A percentile compares a stretch with the other conserved stretches of the same genome.
Conservation (phyloP, 2,329 filamentous ascomycete genomes). For the Cryphonectria carpinicola region DNA sequence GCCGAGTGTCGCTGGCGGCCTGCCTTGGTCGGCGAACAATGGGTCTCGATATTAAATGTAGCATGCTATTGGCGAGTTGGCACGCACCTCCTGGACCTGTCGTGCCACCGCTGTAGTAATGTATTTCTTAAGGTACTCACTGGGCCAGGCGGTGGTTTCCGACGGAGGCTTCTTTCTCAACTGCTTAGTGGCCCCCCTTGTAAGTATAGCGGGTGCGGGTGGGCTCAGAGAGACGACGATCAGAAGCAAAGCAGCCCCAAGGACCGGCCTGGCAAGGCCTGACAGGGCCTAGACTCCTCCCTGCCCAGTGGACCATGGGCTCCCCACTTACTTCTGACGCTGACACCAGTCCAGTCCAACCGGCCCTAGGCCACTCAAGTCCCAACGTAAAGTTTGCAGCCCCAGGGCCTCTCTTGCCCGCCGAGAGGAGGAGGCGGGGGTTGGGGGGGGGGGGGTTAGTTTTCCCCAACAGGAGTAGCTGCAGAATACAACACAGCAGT, state of each 20-base stretch:
- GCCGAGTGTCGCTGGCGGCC: background rate
- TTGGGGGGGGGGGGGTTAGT: no score
- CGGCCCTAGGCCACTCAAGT: background rate
- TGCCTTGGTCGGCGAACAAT: background rate
- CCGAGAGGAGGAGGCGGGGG: background rate
- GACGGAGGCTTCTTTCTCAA: background rate
- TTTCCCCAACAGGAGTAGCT: background rate
- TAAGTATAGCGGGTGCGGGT: background rate
- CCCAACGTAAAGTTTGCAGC: background rate
- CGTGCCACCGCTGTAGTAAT: background rate
- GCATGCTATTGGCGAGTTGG: background rate
- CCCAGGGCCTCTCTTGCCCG: background rate
- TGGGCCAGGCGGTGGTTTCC: background rate
- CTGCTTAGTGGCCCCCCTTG: background rate
- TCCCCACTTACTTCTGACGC: background rate
- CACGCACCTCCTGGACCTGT: no score
- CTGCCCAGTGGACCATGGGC: background rate
- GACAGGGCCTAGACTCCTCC: slow-evolving; percentile 11
- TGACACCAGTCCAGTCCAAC: background rate
- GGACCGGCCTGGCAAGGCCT: background rate
- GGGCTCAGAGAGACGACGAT: background rate
- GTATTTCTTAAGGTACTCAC: background rate
- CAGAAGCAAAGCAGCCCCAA: background rate
- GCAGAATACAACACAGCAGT: slow-evolving; percentile 7
- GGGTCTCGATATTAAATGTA: background rate